These are phyloP conservation scores for Cyphellophora attinorum DNA, from an alignment of 2,329 filamentous ascomycete species.

Conservation along the genomic window DNA sequence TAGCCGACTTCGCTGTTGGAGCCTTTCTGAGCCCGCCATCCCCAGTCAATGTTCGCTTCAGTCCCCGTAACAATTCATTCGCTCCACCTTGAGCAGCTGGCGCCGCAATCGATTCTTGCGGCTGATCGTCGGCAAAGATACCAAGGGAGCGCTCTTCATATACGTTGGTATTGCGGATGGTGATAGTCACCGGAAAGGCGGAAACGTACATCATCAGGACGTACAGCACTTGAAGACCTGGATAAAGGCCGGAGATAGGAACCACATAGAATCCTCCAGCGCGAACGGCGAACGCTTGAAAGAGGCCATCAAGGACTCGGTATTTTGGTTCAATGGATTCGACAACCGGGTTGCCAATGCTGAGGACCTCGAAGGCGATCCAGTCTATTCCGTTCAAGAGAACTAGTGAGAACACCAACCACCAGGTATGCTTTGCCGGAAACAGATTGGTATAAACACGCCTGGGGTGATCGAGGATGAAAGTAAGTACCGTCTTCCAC, in stretches of 20 bases:
- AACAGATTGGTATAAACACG: slow-evolving; percentile 56
- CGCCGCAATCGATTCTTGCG: not conserved
- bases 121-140: slow-evolving; percentile 34
- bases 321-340: slow-evolving; percentile 29
- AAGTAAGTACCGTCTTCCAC: slow-evolving; percentile 39
- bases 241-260: slow-evolving; percentile 38
- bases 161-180: slow-evolving; percentile 68
- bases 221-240: slow-evolving; percentile 64
- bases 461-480: slow-evolving; percentile 53
- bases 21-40: slow-evolving; percentile 3
- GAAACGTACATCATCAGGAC: slow-evolving; percentile 99
- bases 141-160: slow-evolving; percentile 59
- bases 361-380: slow-evolving; percentile 29
- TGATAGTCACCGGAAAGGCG: slow-evolving; percentile 92
- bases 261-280: slow-evolving; percentile 42
- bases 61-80: slow-evolving; percentile 4
- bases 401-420: slow-evolving; percentile 41
- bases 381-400: slow-evolving; percentile 46
- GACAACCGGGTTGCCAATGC: slow-evolving; percentile 41
- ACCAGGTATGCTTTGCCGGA: slow-evolving; percentile 50
- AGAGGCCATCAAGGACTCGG: slow-evolving; percentile 48
- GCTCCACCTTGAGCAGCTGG: not conserved
- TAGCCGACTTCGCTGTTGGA: not conserved
- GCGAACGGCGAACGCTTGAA: slow-evolving; percentile 46
- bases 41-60: slow-evolving; percentile 8